Evolutionary conservation across 441 rosid genomes (phyloP), one percentile per base, ranked within the genome.

Genomic region (Corymbia citriodora): DNA sequence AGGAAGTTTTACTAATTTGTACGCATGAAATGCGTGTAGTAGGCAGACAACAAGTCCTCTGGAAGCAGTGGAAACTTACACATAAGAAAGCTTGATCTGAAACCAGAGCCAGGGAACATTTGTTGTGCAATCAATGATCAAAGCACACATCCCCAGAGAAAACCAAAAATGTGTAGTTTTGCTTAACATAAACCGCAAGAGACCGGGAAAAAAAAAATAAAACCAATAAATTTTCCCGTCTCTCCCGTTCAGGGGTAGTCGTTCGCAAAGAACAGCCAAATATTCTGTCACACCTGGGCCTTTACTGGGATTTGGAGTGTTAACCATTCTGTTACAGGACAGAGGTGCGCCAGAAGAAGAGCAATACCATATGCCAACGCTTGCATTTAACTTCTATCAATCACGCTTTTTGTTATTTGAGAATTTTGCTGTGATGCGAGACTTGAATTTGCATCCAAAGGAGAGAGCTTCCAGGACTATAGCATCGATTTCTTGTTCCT

Each of bases 401-500:
- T 95, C 96, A 72, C 90, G 89, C 93, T 96, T 97, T 94, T 92
- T 92, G 83, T 90, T 85, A 25, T 92, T 83, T 55, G 50, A 29
- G 55, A 94, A 86, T 87, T 94, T 96, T 89, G 90, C 92, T 88
- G 92, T 89, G 23, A 94, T 55, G 88, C 92, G 89, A 45, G 97
- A 93, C 93, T 92, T 96, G 89, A 87, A 89, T 91, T 94, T 94
- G 95, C 93, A 88, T 10, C 93, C 93, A 48, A 79, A 89, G 40
- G 98, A 93, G 79, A 95, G 89, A 61, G 93, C 92, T 65, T 94
- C 94, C 89, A 90, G 88, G 55, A 96, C 53, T 89, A 93, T 55
- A 13, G 94, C 92, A 90, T 98, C 98, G 21, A 96, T 95, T 92
- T 96, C 98, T 89, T 93, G 93, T 93, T 97, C 99, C 59, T 94